phyloP scores from a whole-genome alignment of 164 flowering plant species.

The Kalanchoe fedtschenkoi region DNA sequence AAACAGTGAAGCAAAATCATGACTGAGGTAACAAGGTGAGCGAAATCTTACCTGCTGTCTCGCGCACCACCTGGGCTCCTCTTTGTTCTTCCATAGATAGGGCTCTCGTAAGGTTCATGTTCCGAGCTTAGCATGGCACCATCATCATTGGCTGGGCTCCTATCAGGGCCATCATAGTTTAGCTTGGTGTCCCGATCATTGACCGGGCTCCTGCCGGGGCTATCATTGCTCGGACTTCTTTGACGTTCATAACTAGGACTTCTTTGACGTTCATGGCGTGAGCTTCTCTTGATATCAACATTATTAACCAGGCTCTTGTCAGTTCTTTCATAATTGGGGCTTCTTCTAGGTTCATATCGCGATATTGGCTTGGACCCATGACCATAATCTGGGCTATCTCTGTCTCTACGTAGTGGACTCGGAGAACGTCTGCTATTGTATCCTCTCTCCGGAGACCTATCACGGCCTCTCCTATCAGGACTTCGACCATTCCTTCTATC shows the following conservation, averaged over 20 bases:
- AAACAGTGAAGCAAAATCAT: no score
- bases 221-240: background rate
- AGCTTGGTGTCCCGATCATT: no score
- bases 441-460: conserved; percentile 37
- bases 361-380: conserved; percentile 33
- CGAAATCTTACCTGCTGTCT: no score
- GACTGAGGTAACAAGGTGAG: no score
- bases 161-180: no score
- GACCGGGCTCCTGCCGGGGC: no score
- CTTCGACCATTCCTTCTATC: conserved; percentile 44
- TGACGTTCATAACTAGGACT: background rate
- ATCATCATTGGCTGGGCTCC: no score
- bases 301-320: background rate
- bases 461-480: conserved; percentile 44
- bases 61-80: no score
- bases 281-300: background rate
- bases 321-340: conserved; percentile 30
- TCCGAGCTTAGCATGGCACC: no score
- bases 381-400: conserved; percentile 87
- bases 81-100: no score
- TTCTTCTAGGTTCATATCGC: conserved; percentile 22
- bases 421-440: conserved; percentile 35
- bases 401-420: conserved; percentile 51
- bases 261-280: background rate
- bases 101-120: no score